Base-by-base conservation (phyloP, 2,329 filamentous ascomycete species). In the Fusarium redolens region DNA sequence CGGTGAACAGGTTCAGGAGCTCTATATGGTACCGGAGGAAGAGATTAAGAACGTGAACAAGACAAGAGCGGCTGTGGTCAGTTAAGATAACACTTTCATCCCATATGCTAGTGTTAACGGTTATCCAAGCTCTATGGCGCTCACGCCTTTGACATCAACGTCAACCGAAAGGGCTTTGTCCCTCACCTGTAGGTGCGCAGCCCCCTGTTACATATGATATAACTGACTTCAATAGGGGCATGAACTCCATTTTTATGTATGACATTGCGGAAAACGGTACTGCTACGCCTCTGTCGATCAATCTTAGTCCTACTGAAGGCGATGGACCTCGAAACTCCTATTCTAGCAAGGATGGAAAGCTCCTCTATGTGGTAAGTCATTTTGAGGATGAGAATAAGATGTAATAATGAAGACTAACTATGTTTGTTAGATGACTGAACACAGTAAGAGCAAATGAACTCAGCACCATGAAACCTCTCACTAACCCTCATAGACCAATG, bases 211-310 rank as follows among this genome's bases (percentile, higher is more conserved):
- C 6, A 3, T 25, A 18, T 3, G 0, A 18, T 5, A 18, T 25
- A 28, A 0, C 2, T 37, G 18, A 37, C 22, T 45, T 6, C 3
- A 5, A 15, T 0, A 61, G 59, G 22, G 59, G 59, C 12, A 59
- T 35, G 47, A 62, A 62, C 41, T 62, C 59, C 0, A 62, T 62
- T 13, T 62, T 62, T 7, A 61, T 62, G 59, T 62, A 62, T 18
- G 59, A 47, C 18, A 62, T 62, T n/a, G 41, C 59, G n/a, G 30
- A 62, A n/a, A 62, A 58, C 11, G 59, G 51, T 1, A 47, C 59
- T 28, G 59, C 51, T 2, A 62, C 51, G 5, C 51, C 59, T 38
- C 9, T 62, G 13, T 62, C 51, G 0, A 59, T 58, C 10, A 62
- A 59, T 11, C 59, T 62, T 4, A 62, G 59, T 28, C 59, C 59